Conservation (phyloP, 352 stramenopile species). For the Phytophthora hybrid region DNA sequence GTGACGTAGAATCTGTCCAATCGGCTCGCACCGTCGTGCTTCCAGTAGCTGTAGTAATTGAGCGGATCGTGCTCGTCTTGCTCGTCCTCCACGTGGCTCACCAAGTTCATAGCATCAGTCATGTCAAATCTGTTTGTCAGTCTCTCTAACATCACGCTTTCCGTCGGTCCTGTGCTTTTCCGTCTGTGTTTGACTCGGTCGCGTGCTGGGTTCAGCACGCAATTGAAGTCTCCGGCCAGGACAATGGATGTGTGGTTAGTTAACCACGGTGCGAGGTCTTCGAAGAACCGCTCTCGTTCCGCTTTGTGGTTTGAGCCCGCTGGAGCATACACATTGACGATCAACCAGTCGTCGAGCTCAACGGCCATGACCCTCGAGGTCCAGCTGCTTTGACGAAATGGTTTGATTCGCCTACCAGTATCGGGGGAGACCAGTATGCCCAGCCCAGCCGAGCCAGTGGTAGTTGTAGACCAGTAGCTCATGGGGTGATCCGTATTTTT, state of each 20-base stretch:
- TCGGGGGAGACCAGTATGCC: neutral
- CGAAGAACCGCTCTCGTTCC: neutral
- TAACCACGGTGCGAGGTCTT: neutral
- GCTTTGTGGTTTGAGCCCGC: neutral
- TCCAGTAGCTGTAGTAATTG: neutral
- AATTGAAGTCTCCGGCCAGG: neutral
- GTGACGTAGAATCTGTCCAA: neutral
- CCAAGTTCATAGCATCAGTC: neutral
- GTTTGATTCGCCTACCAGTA: neutral
- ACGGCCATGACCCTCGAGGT: conserved; percentile 1
- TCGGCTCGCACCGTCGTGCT: neutral
- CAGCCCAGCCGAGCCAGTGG: neutral
- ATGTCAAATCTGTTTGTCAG: neutral
- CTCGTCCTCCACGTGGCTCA: neutral
- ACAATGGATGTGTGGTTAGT: neutral
- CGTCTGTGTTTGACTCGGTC: neutral
- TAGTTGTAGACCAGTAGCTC: neutral
- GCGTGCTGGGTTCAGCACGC: neutral
- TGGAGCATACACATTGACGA: conserved; percentile 4
- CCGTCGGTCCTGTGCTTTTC: neutral
- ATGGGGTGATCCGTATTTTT: neutral
- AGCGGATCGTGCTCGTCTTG: neutral
- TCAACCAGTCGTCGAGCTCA: neutral
- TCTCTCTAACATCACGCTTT: neutral
- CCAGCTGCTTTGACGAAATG: neutral